A percentile compares a stretch with the other conserved stretches of the same genome.
These are phyloP conservation scores for Arachnomyces sp. DNA, from an alignment of 2,329 filamentous ascomycete species.

Conservation along the genomic window DNA sequence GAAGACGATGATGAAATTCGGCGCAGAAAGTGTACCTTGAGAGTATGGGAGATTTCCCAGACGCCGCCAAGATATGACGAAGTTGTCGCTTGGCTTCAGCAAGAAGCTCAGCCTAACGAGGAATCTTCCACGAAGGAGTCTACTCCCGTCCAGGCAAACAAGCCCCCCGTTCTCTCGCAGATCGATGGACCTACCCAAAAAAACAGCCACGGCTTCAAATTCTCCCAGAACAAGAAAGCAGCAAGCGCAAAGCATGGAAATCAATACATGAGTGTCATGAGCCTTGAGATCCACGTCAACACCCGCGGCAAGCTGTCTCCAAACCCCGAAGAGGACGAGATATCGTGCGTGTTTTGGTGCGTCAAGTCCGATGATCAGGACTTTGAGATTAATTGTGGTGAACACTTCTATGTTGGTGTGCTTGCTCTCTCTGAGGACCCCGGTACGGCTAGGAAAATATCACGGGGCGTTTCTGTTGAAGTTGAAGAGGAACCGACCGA, in stretches of 20 bases:
- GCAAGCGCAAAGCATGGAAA: conserved; percentile 73
- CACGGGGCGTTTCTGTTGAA: conserved; percentile 53
- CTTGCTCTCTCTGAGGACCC: conserved; percentile 60
- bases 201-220: conserved; percentile 76
- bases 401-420: conserved; percentile 58
- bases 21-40: conserved; percentile 52
- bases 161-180: conserved; percentile 54
- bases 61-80: conserved; percentile 62
- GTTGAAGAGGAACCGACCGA: conserved; percentile 70
- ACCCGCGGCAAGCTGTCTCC: conserved; percentile 72
- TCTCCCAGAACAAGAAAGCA: conserved; percentile 65
- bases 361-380: conserved; percentile 65
- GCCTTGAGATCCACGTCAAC: conserved; percentile 84
- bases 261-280: conserved; percentile 96
- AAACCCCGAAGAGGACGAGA: conserved; percentile 82
- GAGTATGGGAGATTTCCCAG: conserved; percentile 67
- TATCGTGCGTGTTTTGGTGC: conserved; percentile 85
- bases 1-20: conserved; percentile 45
- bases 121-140: conserved; percentile 1
- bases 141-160: conserved; percentile 7
- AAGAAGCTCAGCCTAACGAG: conserved; percentile 18
- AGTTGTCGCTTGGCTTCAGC: conserved; percentile 60
- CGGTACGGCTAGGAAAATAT: conserved; percentile 51
- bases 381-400: conserved; percentile 41
- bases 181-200: conserved; percentile 82